Evolutionary conservation across 2,329 filamentous ascomycete species (phyloP).

Genomic region (Fusarium lateritium): DNA sequence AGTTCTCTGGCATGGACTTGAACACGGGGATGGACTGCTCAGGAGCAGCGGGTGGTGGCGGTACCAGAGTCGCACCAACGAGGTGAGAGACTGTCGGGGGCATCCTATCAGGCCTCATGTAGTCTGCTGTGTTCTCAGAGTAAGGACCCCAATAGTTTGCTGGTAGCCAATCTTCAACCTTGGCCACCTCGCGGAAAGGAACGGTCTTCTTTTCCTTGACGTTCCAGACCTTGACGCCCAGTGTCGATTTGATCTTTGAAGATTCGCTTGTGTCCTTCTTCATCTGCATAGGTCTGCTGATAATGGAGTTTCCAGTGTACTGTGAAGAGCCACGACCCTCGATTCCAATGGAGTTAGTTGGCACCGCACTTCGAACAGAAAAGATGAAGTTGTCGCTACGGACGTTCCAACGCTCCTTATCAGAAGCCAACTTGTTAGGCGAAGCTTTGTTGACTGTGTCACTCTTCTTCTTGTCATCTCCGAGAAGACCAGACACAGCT

Average conservation of each 20-base stretch:
- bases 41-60: not conserved
- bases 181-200: not conserved
- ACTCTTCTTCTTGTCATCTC: not conserved
- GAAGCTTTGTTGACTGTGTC: not conserved
- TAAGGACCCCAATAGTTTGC: not conserved
- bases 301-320: not conserved
- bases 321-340: not conserved
- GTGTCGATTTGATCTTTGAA: not conserved
- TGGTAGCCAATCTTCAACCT: not conserved
- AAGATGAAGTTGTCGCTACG: not conserved
- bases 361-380: not conserved
- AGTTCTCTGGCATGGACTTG: not conserved
- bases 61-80: not conserved
- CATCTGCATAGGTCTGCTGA: constrained; percentile 6
- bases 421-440: fast-evolving
- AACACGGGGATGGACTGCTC: not conserved
- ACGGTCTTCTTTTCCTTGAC: fast-evolving
- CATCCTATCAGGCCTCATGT: not conserved
- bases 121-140: not conserved
- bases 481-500: not conserved
- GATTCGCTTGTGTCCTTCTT: not conserved
- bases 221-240: not conserved
- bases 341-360: fast-evolving
- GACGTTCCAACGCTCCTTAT: not conserved
- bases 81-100: not conserved